phyloP scores from a whole-genome alignment of 305 asterid genomes.

The Fraxinus xanthoxyloides region DNA sequence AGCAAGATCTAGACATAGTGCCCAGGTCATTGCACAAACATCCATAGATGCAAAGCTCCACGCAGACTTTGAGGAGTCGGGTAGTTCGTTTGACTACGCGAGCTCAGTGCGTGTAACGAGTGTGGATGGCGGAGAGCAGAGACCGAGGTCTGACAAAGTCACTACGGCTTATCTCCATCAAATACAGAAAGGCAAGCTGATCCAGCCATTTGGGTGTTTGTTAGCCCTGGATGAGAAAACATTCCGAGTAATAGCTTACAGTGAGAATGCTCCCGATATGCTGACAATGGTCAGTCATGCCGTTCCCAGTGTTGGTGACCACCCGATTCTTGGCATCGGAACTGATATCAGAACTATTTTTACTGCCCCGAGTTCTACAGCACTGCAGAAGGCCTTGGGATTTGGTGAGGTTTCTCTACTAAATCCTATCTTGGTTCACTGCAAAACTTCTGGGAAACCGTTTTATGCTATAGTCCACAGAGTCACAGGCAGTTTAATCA shows the following conservation, averaged over 20 bases:
- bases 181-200: conserved; percentile 75
- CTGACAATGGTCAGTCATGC: conserved; percentile 83
- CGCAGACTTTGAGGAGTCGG: conserved; percentile 79
- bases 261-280: conserved; percentile 90
- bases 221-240: conserved; percentile 85
- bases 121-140: conserved; percentile 27
- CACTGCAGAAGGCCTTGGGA: conserved; percentile 80
- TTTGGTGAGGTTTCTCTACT: conserved; percentile 83
- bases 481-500: conserved; percentile 73
- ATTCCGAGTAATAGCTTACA: conserved; percentile 75
- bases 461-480: conserved; percentile 85
- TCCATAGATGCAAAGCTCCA: conserved; percentile 83
- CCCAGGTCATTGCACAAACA: conserved; percentile 74
- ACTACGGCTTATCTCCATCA: conserved; percentile 84
- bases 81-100: conserved; percentile 84
- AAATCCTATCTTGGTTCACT: conserved; percentile 83
- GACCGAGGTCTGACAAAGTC: conserved; percentile 56
- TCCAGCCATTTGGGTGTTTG: conserved; percentile 90
- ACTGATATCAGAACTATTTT: conserved; percentile 71
- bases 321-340: conserved; percentile 71
- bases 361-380: conserved; percentile 78
- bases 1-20: conserved; percentile 72
- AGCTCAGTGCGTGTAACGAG: conserved; percentile 55
- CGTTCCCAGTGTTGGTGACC: conserved; percentile 85
- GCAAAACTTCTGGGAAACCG: conserved; percentile 91